Conservation (phyloP, 306 rosid genomes). For the Glycyrrhiza uralensis region DNA sequence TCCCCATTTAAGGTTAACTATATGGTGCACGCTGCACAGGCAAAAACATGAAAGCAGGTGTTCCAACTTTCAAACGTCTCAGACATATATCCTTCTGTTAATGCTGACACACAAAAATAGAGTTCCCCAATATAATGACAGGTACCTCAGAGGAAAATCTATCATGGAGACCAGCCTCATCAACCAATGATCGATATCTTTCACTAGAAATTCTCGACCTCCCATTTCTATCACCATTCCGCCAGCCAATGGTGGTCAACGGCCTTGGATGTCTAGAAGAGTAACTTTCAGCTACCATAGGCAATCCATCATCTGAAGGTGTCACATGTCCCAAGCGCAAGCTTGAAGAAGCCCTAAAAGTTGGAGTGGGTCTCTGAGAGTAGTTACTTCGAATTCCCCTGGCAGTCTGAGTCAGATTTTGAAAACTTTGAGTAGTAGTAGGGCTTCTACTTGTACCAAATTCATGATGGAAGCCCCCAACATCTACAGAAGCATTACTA, state of each 20-base stretch:
- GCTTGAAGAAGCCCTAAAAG: constrained; percentile 68
- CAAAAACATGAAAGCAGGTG: neutral
- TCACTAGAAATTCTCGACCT: constrained; percentile 63
- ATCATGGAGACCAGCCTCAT: constrained; percentile 46
- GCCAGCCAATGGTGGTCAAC: constrained; percentile 48
- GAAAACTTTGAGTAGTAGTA: constrained; percentile 52
- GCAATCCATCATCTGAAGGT: constrained; percentile 67
- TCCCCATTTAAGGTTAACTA: neutral
- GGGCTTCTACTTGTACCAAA: constrained; percentile 46
- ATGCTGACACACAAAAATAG: constrained; percentile 19
- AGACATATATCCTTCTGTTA: neutral
- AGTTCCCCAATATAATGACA: constrained; percentile 9
- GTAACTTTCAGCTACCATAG: constrained; percentile 55
- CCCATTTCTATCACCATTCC: constrained; percentile 59
- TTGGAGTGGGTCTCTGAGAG: constrained; percentile 64
- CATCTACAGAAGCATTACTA: constrained; percentile 49
- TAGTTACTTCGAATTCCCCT: constrained; percentile 63
- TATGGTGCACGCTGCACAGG: neutral
- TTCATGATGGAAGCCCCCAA: constrained; percentile 61
- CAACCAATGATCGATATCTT: constrained; percentile 49
- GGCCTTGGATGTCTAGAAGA: constrained; percentile 62
- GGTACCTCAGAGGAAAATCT: constrained; percentile 58
- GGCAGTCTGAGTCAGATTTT: constrained; percentile 41
- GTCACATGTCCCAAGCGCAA: constrained; percentile 47
- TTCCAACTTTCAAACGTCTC: constrained; percentile 1